Base-by-base conservation (phyloP, 2,329 filamentous ascomycete genomes). In the Colletotrichum costaricense region DNA sequence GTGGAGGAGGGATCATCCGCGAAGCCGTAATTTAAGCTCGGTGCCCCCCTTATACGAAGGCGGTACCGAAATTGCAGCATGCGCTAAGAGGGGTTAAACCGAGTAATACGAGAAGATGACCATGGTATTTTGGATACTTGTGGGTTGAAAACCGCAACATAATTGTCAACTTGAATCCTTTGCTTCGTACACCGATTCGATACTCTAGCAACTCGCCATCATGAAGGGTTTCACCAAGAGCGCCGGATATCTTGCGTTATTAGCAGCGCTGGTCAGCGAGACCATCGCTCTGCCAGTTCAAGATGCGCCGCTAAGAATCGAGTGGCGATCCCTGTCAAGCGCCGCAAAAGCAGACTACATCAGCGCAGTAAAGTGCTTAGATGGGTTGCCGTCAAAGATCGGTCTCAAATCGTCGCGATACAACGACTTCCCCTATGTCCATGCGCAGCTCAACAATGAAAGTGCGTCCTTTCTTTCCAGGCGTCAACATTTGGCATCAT, bases 401-500 rank as follows among this genome's bases (percentile, higher is more conserved):
- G 76, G 77, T 1, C 69, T 78, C 3, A 74, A 77, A 7, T 74
- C 76, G 1, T 74, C 77, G 4, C 73, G 78, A 3, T 82, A 81
- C 63, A 79, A 82, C 63, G 81, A 82, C 72, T 82, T 82, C 56
- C 74, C 79, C 2, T 79, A 74, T 26, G 71, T 80, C 3, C 80
- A 82, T 63, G 75, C 64, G 19, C 64, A 57, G 1, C 69, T 76
- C 16, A 69, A 74, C 65, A 58, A 57, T 24, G n/a, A 67, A 9
- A 73, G 74, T 72, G 42, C 26, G 68, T 58, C 16, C 6, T 35
- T 26, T n/a, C 14, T 7, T 7, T 19, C 5, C 5, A 4, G 1
- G 16, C 16, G 8, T 8, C 24, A 4, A 26, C 16, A 11, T 22
- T 5, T 22, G 57, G 14, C n/a, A 1, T 1, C 4, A 14, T 5